A percentile compares a stretch with the other conserved stretches of the same genome.
Evolutionary conservation across 129 eudicot species (phyloP).

Genomic region (Artemisia tridentata): DNA sequence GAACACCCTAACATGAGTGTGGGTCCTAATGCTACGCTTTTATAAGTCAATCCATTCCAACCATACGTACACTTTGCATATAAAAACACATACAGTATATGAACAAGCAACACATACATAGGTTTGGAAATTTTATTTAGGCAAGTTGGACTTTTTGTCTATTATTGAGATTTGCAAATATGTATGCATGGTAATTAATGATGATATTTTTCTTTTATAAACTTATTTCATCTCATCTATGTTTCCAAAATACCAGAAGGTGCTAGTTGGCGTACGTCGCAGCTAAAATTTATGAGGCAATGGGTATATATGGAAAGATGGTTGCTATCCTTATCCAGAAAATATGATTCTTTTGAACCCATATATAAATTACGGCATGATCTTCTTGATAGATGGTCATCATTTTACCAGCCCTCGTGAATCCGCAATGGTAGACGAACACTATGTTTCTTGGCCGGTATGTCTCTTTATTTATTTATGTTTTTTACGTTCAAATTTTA

Average conservation of each 20-base stretch:
- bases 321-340: conserved; percentile 19
- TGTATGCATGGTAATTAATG: no score
- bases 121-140: no score
- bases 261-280: conserved; percentile 37
- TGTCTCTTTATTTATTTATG: background rate
- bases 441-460: conserved; percentile 63
- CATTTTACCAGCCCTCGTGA: background rate
- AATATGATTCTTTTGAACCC: conserved; percentile 18
- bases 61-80: no score
- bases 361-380: conserved; percentile 24
- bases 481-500: background rate
- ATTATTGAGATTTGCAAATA: no score
- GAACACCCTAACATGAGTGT: no score
- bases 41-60: no score
- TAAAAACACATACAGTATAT: no score
- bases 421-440: conserved; percentile 14
- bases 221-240: background rate
- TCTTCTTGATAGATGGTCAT: background rate
- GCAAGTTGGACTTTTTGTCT: background rate
- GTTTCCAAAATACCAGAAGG: conserved; percentile 29
- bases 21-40: no score
- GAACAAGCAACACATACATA: no score
- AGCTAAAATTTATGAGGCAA: conserved; percentile 41
- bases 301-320: conserved; percentile 39
- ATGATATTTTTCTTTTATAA: background rate